Evolutionary conservation across 805 yeast species (phyloP).

Genomic region (Nakazawaea siamensis): DNA sequence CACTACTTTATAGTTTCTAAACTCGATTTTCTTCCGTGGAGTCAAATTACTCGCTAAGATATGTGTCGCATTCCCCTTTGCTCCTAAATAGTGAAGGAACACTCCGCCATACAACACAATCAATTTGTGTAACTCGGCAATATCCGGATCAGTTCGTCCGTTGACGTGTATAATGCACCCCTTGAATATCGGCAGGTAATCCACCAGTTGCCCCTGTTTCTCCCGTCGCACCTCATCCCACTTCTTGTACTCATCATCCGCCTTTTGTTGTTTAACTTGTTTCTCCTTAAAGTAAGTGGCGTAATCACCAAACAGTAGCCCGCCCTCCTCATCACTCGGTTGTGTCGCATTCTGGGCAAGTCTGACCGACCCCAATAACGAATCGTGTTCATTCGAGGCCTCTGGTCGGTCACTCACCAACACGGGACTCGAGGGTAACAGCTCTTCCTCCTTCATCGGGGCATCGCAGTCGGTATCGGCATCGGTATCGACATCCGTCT

Average conservation of each 20-base stretch:
- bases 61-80: slow-evolving; percentile 75
- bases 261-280: slow-evolving; percentile 49
- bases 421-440: neutral
- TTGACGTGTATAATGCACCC: slow-evolving; percentile 72
- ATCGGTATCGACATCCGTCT: slow-evolving; percentile 4
- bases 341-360: no score
- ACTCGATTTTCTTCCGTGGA: slow-evolving; percentile 63
- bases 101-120: slow-evolving; percentile 76
- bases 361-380: no score
- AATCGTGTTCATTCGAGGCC: no score
- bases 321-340: slow-evolving; percentile 23
- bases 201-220: slow-evolving; percentile 3
- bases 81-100: slow-evolving; percentile 57
- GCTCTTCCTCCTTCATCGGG: neutral
- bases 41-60: slow-evolving; percentile 75
- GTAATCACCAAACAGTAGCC: slow-evolving; percentile 56
- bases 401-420: no score
- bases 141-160: slow-evolving; percentile 83
- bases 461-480: slow-evolving; percentile 4
- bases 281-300: slow-evolving; percentile 59
- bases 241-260: slow-evolving; percentile 39
- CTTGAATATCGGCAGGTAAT: slow-evolving; percentile 39
- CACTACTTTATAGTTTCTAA: slow-evolving; percentile 64
- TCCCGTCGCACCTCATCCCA: slow-evolving; percentile 37
- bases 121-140: slow-evolving; percentile 59